These are phyloP conservation scores for Lecanicillium sp. DNA, from an alignment of 2,329 filamentous ascomycete genomes.

Conservation along the genomic window DNA sequence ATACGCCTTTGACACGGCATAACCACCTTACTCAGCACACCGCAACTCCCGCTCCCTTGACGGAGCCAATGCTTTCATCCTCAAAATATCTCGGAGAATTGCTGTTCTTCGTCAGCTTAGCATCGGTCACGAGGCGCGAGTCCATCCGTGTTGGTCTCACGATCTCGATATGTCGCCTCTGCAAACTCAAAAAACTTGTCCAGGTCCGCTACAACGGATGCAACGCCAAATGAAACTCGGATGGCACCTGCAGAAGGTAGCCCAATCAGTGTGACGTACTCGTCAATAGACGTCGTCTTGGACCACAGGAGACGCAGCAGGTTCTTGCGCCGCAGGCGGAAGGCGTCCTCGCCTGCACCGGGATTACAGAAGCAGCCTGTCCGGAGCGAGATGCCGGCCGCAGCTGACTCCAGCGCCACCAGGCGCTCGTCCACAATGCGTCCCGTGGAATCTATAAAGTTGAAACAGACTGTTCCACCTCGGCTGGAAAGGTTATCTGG, in stretches of 20 bases:
- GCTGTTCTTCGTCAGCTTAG: conserved; percentile 1
- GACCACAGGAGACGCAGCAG: conserved; percentile 10
- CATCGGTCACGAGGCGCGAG: conserved; percentile 9
- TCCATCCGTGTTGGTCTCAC: conserved; percentile 9
- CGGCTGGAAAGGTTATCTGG: conserved; percentile 19
- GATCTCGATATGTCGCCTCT: conserved; percentile 22
- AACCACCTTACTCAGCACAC: no score
- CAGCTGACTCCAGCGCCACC: conserved; percentile 24
- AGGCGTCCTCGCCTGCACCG: conserved; percentile 27
- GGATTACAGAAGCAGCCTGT: conserved; percentile 37
- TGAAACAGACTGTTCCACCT: conserved; percentile 31
- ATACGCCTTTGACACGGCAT: no score
- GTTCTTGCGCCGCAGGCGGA: conserved; percentile 17
- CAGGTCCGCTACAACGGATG: conserved; percentile 25
- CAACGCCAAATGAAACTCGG: conserved; percentile 30
- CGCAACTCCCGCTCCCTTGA: no score
- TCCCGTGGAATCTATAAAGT: conserved; percentile 25
- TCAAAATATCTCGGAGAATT: no score
- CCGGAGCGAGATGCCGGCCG: conserved; percentile 26
- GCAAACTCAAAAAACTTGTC: conserved; percentile 27
- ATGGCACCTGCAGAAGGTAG: conserved; percentile 24
- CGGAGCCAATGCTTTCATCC: no score
- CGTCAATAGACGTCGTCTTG: conserved; percentile 13
- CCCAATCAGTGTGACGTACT: conserved; percentile 13
- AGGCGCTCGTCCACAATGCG: conserved; percentile 27